A percentile compares a stretch with the other conserved stretches of the same genome.
Evolutionary conservation across 371 early-diverging fungal genomes (phyloP).

Genomic region (Massospora cicadina): DNA sequence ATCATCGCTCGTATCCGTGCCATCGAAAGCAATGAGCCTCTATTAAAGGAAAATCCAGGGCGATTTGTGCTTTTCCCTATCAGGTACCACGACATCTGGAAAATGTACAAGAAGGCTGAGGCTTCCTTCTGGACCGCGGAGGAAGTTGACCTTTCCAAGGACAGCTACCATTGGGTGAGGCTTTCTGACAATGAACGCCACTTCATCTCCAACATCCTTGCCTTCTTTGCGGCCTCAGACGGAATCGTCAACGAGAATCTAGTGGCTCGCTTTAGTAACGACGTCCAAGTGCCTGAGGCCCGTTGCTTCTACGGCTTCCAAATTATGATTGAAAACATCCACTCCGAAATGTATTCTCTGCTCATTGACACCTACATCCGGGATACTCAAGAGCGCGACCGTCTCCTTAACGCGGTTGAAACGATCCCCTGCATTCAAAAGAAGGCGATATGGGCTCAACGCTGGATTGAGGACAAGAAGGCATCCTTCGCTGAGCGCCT

Average conservation of each 20-base stretch:
- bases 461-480: slow-evolving; percentile 80
- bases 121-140: slow-evolving; percentile 99
- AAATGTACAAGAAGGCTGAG: slow-evolving; percentile 98
- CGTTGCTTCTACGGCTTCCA: slow-evolving; percentile 99
- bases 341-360: slow-evolving; percentile 97
- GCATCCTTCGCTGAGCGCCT: slow-evolving; percentile 90
- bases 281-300: slow-evolving; percentile 98
- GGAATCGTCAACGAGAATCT: slow-evolving; percentile 99
- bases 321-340: slow-evolving; percentile 99
- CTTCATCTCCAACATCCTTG: slow-evolving; percentile 95
- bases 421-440: slow-evolving; percentile 93
- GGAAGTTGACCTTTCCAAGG: slow-evolving; percentile 96
- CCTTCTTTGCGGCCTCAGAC: slow-evolving; percentile 99
- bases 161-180: slow-evolving; percentile 82
- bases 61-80: slow-evolving; percentile 93
- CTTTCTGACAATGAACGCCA: slow-evolving; percentile 85
- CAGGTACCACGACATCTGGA: slow-evolving; percentile 93
- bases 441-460: slow-evolving; percentile 98
- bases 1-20: slow-evolving; percentile 2
- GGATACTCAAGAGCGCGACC: slow-evolving; percentile 70
- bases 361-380: slow-evolving; percentile 97
- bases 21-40: slow-evolving; percentile 18
- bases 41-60: slow-evolving; percentile 45
- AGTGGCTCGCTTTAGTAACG: slow-evolving; percentile 88
- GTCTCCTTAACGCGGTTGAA: slow-evolving; percentile 93